Base-by-base conservation (phyloP, 2,329 filamentous ascomycete species). In the Epicoccum sorghinum region DNA sequence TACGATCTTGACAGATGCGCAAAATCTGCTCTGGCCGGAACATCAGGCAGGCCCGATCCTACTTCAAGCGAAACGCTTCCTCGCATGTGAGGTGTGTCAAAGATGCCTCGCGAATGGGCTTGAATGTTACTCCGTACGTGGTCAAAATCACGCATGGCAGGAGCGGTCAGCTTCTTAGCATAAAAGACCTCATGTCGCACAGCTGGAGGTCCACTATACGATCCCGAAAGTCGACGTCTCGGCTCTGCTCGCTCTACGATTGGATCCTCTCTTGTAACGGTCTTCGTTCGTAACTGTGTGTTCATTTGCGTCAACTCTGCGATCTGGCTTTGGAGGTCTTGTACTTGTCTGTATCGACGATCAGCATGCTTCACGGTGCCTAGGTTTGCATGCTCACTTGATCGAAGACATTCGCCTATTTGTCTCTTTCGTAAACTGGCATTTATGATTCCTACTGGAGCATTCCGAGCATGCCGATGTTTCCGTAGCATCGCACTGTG, bases 401-500 rank as follows among this genome's bases (percentile, higher is more conserved):
- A 98, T 98, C 1, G 93, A 98, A 14, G 95, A 98, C 95, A 99
- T 99, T 58, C 95, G 87, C 55, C 95, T 85, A 74, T 99, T 99
- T 10, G 95, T 99, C 77, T 99, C 95, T 78, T 99, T 99, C 44
- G 95, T 99, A 73, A 99, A 99, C 71, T 98, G 93, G 72, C 95
- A 99, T 75, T 96, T 96, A 61, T 98, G 93, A 71, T 93, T 96
- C 61, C 95, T 88, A 73, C 93, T 97, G 4, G 91, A 95, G 78
- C 95, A 99, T 77, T 99, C 95, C 1, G 95, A 97, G 75, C 95
- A 99, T 76, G 93, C 96, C 9, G 90, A 88, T 14, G 91, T 96
- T 73, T 98, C 95, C 13, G 95, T 98, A 29, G 95, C 95, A 79
- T 99, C 95, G 75, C 95, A 99, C 83, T 86, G 59, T 22, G 39